A percentile compares a stretch with the other conserved stretches of the same genome.
phyloP scores from a whole-genome alignment of 1,284 basidiomycete genomes.

The Heterobasidion occidentale region DNA sequence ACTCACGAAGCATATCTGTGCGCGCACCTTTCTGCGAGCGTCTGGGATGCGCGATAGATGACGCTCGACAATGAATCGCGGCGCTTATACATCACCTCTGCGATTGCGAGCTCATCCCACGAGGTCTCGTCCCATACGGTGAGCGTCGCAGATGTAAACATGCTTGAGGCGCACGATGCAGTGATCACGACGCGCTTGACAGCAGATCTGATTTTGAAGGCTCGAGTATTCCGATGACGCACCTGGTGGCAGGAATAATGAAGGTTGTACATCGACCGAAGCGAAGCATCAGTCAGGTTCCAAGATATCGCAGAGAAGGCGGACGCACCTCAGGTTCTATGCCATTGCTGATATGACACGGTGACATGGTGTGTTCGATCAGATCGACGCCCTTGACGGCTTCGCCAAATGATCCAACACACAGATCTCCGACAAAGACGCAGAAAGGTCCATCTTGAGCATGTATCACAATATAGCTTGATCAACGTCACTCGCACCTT shows the following conservation, averaged over 20 bases:
- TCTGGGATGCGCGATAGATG: constrained; percentile 59
- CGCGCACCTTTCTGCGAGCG: constrained; percentile 50
- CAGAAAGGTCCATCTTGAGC: background rate
- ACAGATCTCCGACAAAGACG: background rate
- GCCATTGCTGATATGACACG: constrained; percentile 27
- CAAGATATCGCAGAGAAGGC: background rate
- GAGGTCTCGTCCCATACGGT: constrained; percentile 34
- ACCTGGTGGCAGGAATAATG: constrained; percentile 57
- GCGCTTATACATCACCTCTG: constrained; percentile 46
- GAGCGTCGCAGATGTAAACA: constrained; percentile 16
- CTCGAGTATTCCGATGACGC: constrained; percentile 50
- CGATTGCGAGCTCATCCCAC: constrained; percentile 60
- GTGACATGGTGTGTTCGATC: constrained; percentile 52
- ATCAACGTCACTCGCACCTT: constrained; percentile 21
- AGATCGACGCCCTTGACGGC: constrained; percentile 60
- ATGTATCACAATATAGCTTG: background rate
- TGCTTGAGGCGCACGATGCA: constrained; percentile 43
- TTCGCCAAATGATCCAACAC: constrained; percentile 62
- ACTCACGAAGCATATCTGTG: too few species aligned
- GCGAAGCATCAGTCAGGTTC: background rate
- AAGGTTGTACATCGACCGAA: constrained; percentile 27
- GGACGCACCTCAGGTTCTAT: constrained; percentile 27
- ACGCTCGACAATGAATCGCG: constrained; percentile 28
- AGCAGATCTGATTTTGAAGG: constrained; percentile 28
- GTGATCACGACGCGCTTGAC: constrained; percentile 67